A percentile compares a stretch with the other conserved stretches of the same genome.
Conservation (phyloP, 345 rosid genomes). For the Dipteronia sinensis region DNA sequence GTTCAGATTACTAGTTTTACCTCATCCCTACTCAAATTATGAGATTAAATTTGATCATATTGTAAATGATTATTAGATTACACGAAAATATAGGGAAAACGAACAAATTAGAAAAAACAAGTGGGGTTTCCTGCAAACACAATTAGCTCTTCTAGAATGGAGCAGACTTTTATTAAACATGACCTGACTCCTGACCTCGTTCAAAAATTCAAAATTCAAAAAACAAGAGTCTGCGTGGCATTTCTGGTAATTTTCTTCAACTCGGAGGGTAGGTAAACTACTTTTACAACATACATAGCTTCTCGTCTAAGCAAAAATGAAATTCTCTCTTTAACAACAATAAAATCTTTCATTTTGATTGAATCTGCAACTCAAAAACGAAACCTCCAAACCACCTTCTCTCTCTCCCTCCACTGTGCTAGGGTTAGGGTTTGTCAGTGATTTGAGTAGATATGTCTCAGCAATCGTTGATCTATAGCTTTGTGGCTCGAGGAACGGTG, state of each 20-base stretch:
- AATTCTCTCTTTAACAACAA: not conserved
- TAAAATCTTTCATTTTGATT: constrained; percentile 10
- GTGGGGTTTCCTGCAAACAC: not conserved
- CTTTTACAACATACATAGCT: constrained; percentile 18
- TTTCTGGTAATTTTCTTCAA: constrained; percentile 31
- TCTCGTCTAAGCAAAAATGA: constrained; percentile 29
- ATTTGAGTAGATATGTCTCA: constrained; percentile 42
- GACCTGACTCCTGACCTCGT: constrained; percentile 6
- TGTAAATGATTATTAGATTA: no score
- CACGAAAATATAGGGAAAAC: no score
- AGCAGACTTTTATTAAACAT: not conserved
- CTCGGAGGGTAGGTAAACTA: constrained; percentile 24
- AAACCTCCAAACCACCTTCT: not conserved
- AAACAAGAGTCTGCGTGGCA: constrained; percentile 32
- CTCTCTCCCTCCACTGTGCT: not conserved
- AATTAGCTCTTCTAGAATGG: not conserved
- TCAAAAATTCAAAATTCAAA: constrained; percentile 16
- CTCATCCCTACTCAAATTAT: no score
- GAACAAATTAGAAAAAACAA: not conserved
- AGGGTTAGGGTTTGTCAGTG: constrained; percentile 12
- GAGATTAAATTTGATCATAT: not conserved
- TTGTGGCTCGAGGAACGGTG: constrained; percentile 59
- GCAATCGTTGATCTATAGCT: constrained; percentile 65
- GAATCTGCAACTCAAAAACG: constrained; percentile 8
- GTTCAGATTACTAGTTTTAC: no score